Conservation (phyloP, 106 monocot species). For the Posidonia australis region DNA sequence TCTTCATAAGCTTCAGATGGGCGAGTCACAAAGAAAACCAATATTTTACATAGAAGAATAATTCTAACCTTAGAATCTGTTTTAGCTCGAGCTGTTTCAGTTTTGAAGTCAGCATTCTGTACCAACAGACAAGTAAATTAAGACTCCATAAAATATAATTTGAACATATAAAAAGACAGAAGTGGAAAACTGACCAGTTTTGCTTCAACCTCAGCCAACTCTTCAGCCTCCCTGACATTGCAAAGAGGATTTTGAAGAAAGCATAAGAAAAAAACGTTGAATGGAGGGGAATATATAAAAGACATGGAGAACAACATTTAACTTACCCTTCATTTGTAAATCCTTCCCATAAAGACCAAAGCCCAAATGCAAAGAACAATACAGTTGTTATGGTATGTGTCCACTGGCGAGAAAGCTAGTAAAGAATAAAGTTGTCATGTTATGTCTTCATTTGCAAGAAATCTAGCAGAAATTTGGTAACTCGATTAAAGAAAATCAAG, state of each 20-base stretch:
- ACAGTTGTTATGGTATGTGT: conserved; percentile 77
- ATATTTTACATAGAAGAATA: background rate
- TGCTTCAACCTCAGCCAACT: conserved; percentile 89
- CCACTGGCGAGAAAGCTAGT: conserved; percentile 84
- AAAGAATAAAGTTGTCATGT: background rate
- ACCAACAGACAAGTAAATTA: background rate
- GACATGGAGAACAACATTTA: background rate
- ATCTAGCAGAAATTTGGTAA: too few relatives aligned
- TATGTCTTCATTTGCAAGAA: too few relatives aligned
- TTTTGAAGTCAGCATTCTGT: conserved; percentile 67
- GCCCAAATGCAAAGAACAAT: conserved; percentile 78
- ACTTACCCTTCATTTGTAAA: conserved; percentile 55
- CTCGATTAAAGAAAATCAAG: too few relatives aligned
- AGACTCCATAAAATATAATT: background rate
- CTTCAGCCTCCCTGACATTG: conserved; percentile 69
- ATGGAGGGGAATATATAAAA: conserved; percentile 1
- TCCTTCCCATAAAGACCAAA: conserved; percentile 95
- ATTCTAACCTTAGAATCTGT: conserved; percentile 44
- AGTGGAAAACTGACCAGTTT: conserved; percentile 51
- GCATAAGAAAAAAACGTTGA: background rate
- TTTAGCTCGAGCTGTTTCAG: conserved; percentile 35
- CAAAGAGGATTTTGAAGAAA: background rate
- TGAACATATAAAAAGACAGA: background rate
- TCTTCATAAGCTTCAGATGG: background rate
- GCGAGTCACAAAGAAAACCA: background rate